Conservation (phyloP, 2,329 filamentous ascomycete genomes). For the Arthrinium phaeospermum region DNA sequence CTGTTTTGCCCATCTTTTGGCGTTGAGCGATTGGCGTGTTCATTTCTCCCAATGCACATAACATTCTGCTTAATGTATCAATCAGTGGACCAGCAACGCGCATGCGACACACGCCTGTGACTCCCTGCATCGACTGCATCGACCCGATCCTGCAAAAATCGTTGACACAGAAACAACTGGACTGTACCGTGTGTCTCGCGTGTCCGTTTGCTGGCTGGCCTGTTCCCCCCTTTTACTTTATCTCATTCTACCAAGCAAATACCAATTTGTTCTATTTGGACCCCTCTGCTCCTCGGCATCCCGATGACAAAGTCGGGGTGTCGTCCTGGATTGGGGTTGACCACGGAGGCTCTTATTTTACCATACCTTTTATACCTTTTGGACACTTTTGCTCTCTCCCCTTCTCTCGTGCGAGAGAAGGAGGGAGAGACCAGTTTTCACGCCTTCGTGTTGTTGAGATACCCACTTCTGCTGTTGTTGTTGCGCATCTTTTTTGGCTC, state of each 20-base stretch:
- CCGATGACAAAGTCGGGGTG: conserved; percentile 27
- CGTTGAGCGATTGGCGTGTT: conserved; percentile 38
- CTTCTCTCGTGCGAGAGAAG: too few relatives aligned
- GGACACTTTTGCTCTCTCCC: neutral
- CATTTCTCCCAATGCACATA: neutral
- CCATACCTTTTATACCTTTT: conserved; percentile 19
- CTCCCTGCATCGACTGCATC: conserved; percentile 18
- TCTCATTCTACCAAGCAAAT: conserved; percentile 15
- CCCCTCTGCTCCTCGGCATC: conserved; percentile 27
- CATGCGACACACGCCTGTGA: neutral
- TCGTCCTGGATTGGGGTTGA: conserved; percentile 26
- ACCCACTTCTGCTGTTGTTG: conserved; percentile 27
- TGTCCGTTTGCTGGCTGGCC: conserved; percentile 29
- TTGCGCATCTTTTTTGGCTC: conserved; percentile 23
- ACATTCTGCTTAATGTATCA: conserved; percentile 38
- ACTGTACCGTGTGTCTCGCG: neutral
- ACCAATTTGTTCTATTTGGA: neutral
- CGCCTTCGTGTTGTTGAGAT: conserved; percentile 33
- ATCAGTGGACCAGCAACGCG: conserved; percentile 37
- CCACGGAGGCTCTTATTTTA: conserved; percentile 30
- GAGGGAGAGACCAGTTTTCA: conserved; percentile 3
- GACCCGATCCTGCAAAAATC: conserved; percentile 6
- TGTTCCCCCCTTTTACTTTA: conserved; percentile 20
- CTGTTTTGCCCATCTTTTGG: conserved; percentile 30
- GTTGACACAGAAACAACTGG: conserved; percentile 19